phyloP scores from a whole-genome alignment of 176 grass and related monocot species.

The sorghum (Sorghum bicolor) region Sorghum_bicolor_NCBIv3 NC_012870.2:18766501-18767000 shows the following conservation, averaged over 20 bases:
- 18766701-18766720: not conserved
- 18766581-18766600: slow-evolving; percentile 8
- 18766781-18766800: not conserved
- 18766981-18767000: not conserved
- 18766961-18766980: slow-evolving; percentile 45
- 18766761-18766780: not conserved
- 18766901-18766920: slow-evolving; percentile 37
- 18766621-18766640: not conserved
- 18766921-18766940: slow-evolving; percentile 85
- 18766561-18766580: slow-evolving; percentile 1
- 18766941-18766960: slow-evolving; percentile 89
- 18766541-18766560: not conserved
- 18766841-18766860: slow-evolving; percentile 95
- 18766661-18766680: slow-evolving; percentile 23
- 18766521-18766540: not conserved
- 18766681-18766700: slow-evolving; percentile 12
- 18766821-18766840: slow-evolving; percentile 95
- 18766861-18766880: slow-evolving; percentile 84
- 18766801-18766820: not conserved
- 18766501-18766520: too few species aligned
- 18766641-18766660: slow-evolving; percentile 1
- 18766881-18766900: slow-evolving; percentile 91
- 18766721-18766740: not conserved
- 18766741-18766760: not conserved
- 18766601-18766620: not conserved